Evolutionary conservation across 2,329 filamentous ascomycete species (phyloP).

Genomic region (Bimuria novae-zelandiae): DNA sequence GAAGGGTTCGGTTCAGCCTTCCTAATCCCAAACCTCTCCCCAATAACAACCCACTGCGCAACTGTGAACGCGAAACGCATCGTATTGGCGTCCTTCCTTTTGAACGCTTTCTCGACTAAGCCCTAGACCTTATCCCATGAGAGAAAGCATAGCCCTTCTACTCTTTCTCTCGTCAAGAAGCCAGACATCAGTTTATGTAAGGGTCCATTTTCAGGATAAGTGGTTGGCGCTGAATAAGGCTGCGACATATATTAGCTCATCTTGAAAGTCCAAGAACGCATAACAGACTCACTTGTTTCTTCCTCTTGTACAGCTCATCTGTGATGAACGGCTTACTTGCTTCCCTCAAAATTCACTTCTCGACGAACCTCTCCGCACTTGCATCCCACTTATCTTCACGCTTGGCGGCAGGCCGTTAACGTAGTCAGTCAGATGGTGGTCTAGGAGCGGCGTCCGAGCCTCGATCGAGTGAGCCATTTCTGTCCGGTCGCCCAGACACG

Average conservation of each 20-base stretch:
- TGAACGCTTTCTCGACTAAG: slow-evolving; percentile 16
- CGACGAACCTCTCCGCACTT: slow-evolving; percentile 24
- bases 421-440: slow-evolving; percentile 46
- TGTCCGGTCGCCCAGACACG: slow-evolving; percentile 51
- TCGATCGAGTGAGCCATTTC: slow-evolving; percentile 51
- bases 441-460: slow-evolving; percentile 47
- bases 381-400: slow-evolving; percentile 42
- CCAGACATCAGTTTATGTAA: slow-evolving; percentile 43
- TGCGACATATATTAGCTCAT: neutral
- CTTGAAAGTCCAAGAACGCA: neutral
- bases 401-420: slow-evolving; percentile 45
- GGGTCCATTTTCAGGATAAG: slow-evolving; percentile 50
- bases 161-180: slow-evolving; percentile 28
- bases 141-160: slow-evolving; percentile 35
- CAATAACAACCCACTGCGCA: slow-evolving; percentile 53
- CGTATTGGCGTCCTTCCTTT: slow-evolving; percentile 31
- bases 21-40: slow-evolving; percentile 50
- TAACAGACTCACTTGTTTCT: slow-evolving; percentile 47
- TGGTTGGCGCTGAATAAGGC: slow-evolving; percentile 52
- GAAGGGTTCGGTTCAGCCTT: slow-evolving; percentile 20
- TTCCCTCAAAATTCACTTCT: slow-evolving; percentile 59
- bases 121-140: slow-evolving; percentile 41
- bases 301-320: slow-evolving; percentile 56
- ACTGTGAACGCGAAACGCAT: slow-evolving; percentile 48
- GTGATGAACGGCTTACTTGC: slow-evolving; percentile 57